phyloP scores from a whole-genome alignment of 257 asterid species.

The Dorcoceras hygrometricum region DNA sequence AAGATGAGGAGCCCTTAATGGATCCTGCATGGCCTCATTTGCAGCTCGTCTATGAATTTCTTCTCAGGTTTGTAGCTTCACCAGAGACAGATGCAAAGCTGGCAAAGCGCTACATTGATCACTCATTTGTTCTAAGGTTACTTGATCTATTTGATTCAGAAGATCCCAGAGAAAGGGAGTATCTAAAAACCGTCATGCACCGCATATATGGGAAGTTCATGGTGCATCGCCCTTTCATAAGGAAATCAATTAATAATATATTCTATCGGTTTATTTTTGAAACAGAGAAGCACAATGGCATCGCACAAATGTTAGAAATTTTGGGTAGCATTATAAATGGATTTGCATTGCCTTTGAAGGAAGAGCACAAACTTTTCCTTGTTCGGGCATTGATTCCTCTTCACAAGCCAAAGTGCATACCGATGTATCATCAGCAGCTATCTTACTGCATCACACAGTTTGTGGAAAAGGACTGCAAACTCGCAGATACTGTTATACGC shows the following conservation, averaged over 20 bases:
- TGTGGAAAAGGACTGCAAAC: conserved; percentile 60
- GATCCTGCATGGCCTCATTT: conserved; percentile 69
- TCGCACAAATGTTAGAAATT: conserved; percentile 63
- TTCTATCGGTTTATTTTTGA: conserved; percentile 59
- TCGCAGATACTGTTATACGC: conserved; percentile 53
- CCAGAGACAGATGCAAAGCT: conserved; percentile 70
- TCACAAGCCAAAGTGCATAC: conserved; percentile 65
- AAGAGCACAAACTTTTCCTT: conserved; percentile 66
- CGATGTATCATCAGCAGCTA: conserved; percentile 54
- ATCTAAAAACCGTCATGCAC: conserved; percentile 56
- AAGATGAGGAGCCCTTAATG: conserved; percentile 68
- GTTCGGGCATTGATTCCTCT: conserved; percentile 65
- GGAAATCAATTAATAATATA: conserved; percentile 62
- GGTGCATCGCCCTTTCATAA: conserved; percentile 67
- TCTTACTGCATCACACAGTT: conserved; percentile 56
- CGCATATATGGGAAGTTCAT: conserved; percentile 67
- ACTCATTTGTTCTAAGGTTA: conserved; percentile 50
- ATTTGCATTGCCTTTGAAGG: conserved; percentile 67
- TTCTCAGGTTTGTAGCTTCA: conserved; percentile 65
- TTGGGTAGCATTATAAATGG: conserved; percentile 71
- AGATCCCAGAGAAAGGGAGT: conserved; percentile 72
- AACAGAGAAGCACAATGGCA: conserved; percentile 67
- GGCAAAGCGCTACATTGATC: conserved; percentile 63
- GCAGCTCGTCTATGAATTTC: conserved; percentile 61
- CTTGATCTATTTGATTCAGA: conserved; percentile 67